Base-by-base conservation (phyloP, 2,329 filamentous ascomycete species). In the Zymoseptoria ardabiliae region DNA sequence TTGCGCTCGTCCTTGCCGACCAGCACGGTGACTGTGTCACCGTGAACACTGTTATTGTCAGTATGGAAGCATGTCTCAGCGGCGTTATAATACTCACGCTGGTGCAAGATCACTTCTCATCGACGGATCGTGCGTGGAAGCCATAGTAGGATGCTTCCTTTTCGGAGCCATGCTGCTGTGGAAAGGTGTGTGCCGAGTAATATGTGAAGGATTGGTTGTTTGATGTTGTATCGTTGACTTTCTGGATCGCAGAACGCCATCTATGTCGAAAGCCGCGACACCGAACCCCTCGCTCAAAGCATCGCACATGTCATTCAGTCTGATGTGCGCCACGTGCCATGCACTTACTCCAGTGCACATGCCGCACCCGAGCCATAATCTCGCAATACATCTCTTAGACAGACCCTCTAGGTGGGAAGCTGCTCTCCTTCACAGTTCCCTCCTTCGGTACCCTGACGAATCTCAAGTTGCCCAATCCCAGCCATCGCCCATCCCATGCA, bases 401-500 rank as follows among this genome's bases (percentile, higher is more conserved):
- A 20, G 70, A 70, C 48, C 71, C 72, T 53, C 78, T 77, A 0
- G 91, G 91, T 20, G 92, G 93, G 70, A 96, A 96, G 61, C 80
- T 87, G 22, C 89, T 88, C n/a, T 85, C 77, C 68, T 85, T 82
- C 63, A 85, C 81, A 11, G 74, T 77, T 3, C 90, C 90, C 28
- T 82, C 79, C 58, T 81, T 84, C 4, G 82, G 82, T 58, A 97
- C 78, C 62, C 90, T 86, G 61, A 91, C 80, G 81, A 92, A 97
- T 61, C 86, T 84, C 65, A 97, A 73, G 8, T 82, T 87, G 35
- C 86, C 84, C 63, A 97, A 80, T 68, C 88, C 87, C 8, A 89
- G 82, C 93, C 93, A 97, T 23, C 89, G 83, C 3, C 89, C 89
- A 64, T 91, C 88, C 90, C 91, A 97, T 21, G 81, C 79, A 63